Base-by-base conservation (phyloP, 2,329 filamentous ascomycete species). In the Clathrospora elynae region DNA sequence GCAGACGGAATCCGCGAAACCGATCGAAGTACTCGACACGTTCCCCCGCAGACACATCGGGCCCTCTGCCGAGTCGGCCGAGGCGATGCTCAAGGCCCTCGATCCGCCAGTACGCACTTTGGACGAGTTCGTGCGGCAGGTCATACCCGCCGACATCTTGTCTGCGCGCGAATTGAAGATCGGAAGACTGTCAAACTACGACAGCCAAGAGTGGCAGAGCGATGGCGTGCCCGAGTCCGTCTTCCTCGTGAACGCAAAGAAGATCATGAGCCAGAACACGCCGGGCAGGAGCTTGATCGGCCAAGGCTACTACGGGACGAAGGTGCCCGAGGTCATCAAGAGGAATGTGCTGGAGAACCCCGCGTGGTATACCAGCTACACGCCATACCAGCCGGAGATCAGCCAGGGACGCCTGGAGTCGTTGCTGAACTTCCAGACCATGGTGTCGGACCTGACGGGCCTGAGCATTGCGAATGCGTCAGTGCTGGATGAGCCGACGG, bases 341-440 rank as follows among this genome's bases (percentile, higher is more conserved):
- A 81, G 91, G 57, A 96, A 96, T 67, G 80, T 97, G 4, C 76
- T 97, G 45, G 90, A 97, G 77, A 92, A 87, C 68, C 92, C 92
- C 4, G 90, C 86, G 7, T 97, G 92, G 92, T 97, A 97, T 71
- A 97, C 92, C 26, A 96, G 90, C 74, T 96, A 97, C 71, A 96
- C 92, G 0, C 92, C 92, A 11, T 97, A 96, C 73, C 92, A 97
- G 75, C 87, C 92, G 2, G 92, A 97, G 74, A 96, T 97, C 75
- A 96, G 90, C 69, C 92, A 97, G 74, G 92, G 92, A 23, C 85
- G 92, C 41, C 74, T 97, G 50, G 90, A 96, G 77, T 95, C 90
- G 5, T 76, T 97, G 39, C 77, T 97, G 51, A 97, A 97, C 77
- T 97, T 90, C 75, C 92, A 97, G 77, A 97, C 92, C 12, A 79